Evolutionary conservation across 208 protist species (phyloP).

Genomic region (Trypanosomatidae sp.): DNA sequence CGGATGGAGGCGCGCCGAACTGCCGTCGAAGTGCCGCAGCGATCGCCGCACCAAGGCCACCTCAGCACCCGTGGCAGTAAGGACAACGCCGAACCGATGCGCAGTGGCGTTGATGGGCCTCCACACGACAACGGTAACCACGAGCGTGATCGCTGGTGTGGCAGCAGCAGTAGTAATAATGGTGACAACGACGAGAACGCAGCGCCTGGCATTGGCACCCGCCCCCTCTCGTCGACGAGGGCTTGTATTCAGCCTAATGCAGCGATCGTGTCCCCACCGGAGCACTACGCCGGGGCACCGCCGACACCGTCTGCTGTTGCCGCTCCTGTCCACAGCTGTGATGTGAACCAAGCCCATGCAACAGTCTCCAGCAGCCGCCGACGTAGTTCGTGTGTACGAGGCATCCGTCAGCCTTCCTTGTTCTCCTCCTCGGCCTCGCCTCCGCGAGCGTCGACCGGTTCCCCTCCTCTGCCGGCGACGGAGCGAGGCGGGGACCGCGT

Average conservation of each 20-base stretch:
- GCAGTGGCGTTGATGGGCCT: not conserved
- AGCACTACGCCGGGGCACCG: not conserved
- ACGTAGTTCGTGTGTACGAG: conserved; percentile 14
- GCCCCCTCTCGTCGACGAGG: not conserved
- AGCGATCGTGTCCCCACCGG: not conserved
- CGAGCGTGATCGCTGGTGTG: not conserved
- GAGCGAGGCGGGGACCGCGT: not conserved
- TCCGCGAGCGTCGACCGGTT: conserved; percentile 1
- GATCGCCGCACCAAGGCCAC: not conserved
- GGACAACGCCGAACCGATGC: not conserved
- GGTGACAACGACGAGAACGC: not conserved
- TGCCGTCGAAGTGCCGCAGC: not conserved
- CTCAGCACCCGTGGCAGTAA: not conserved
- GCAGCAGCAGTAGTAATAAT: not conserved
- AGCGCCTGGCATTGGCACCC: not conserved
- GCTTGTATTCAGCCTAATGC: not conserved
- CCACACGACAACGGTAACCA: not conserved
- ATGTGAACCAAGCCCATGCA: not conserved
- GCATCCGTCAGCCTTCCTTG: not conserved
- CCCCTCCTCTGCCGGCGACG: not conserved
- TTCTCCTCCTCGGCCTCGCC: not conserved
- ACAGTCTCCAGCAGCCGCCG: not conserved
- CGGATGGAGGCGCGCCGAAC: not conserved
- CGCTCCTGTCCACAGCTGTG: not conserved
- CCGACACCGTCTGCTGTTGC: not conserved